phyloP scores from a whole-genome alignment of 305 asterid species.

The Fraxinus dipetala region DNA sequence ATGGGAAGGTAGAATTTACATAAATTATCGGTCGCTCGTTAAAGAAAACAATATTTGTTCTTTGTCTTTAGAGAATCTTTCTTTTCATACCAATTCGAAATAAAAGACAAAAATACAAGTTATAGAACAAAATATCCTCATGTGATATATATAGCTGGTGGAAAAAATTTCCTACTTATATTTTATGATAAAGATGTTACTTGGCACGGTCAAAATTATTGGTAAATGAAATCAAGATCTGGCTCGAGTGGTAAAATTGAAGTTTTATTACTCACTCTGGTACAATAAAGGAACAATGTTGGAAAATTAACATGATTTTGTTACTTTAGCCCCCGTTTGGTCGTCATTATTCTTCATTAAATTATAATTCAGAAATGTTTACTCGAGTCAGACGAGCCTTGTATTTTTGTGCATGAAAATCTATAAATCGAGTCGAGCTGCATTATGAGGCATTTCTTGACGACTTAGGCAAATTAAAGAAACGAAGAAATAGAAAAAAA shows the following conservation, averaged over 20 bases:
- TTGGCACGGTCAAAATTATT: no score
- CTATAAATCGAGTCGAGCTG: constrained; percentile 31
- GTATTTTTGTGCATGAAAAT: background rate
- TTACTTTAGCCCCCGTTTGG: no score
- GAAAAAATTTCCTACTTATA: no score
- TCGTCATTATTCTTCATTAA: no score
- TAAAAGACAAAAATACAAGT: background rate
- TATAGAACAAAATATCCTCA: background rate
- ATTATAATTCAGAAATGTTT: no score
- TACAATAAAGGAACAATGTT: background rate
- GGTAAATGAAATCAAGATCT: no score
- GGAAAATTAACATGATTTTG: background rate
- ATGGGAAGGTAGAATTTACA: background rate
- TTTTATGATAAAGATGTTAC: no score
- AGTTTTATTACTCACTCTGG: background rate
- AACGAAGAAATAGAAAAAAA: background rate
- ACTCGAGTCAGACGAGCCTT: no score
- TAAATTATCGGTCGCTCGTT: background rate
- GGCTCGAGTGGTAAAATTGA: no score
- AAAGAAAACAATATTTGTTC: no score
- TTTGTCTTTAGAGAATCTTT: background rate
- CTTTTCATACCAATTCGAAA: background rate
- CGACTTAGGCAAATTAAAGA: constrained; percentile 7
- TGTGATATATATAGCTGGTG: background rate
- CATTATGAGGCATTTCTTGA: constrained; percentile 48